Base-by-base conservation (phyloP, 2,329 filamentous ascomycete genomes). In the Beauveria bassiana region DNA sequence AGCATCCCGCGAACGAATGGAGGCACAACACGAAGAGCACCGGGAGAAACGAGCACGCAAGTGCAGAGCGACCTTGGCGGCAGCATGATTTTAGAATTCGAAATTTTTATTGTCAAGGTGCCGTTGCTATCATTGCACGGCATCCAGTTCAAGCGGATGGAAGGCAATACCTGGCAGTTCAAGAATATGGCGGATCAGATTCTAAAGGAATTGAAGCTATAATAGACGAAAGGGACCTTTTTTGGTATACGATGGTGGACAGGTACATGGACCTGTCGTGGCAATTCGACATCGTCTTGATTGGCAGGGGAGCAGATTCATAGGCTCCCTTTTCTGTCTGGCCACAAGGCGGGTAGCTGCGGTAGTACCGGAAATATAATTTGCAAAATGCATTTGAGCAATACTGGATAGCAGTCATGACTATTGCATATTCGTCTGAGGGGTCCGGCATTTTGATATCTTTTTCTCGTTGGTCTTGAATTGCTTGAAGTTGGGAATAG, bases 151-250 rank as follows among this genome's bases (percentile, higher is more conserved):
- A 99, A 99, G 81, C 92, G 95, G 72, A 88, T 98, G 67, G 86
- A 90, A 62, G 93, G 95, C 42, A 93, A 96, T 63, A 98, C 95
- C 62, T 98, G 93, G 93, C 93, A 97, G 74, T 99, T 96, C 78
- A 96, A 97, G 79, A 93, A 91, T 70, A 96, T 98, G 92, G 95
- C 95, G 42, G 93, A 96, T 75, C 92, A 92, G 69, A 97, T 99
- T 69, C 79, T 99, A 67, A 86, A 89, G 70, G 92, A 95, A 73
- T 77, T 99, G 67, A 86, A 87, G 71, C 82, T 98, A 65, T 96
- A 77, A 54, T n/a, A 28, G 18, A 9, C 12, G 14, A 5, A 5
- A 14, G 26, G 38, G 14, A 18, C 14, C 14, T 40, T 28, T 38
- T 47, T 60, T 34, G 57, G 57, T 52, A 60, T 38, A 60, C 26